Evolutionary conservation across 352 stramenopile species (phyloP).

Genomic region (Nothophytophthora sp.): DNA sequence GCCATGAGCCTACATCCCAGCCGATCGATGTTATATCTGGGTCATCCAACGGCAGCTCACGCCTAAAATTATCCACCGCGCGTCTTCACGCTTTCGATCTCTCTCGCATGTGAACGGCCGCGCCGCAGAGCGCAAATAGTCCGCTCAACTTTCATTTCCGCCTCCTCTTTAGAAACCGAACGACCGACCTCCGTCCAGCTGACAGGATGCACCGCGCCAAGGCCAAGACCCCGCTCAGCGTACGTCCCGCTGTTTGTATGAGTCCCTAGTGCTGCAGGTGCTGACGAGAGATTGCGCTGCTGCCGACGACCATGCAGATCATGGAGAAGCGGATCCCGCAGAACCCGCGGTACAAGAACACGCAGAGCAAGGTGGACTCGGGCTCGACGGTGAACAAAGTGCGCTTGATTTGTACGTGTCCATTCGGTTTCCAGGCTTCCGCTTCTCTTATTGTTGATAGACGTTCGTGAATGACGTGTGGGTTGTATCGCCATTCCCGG

Average conservation of each 20-base stretch:
- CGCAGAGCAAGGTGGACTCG: slow-evolving; percentile 78
- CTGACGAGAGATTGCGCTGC: no score
- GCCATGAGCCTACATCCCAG: no score
- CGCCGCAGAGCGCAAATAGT: slow-evolving; percentile 19
- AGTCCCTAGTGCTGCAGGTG: no score
- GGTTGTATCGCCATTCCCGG: not conserved
- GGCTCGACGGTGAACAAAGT: slow-evolving; percentile 80
- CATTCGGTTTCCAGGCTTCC: not conserved
- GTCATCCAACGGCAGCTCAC: no score
- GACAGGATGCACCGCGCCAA: slow-evolving; percentile 60
- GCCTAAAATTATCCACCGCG: no score
- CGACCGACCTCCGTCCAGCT: not conserved
- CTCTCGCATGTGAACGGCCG: no score
- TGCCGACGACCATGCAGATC: slow-evolving; percentile 37
- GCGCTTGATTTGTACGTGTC: slow-evolving; percentile 64
- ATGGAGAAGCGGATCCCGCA: slow-evolving; percentile 83
- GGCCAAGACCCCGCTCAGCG: slow-evolving; percentile 61
- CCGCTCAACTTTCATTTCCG: slow-evolving; percentile 5
- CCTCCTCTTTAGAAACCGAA: slow-evolving; percentile 1
- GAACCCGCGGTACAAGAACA: slow-evolving; percentile 79
- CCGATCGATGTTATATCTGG: no score
- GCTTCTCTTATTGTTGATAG: not conserved
- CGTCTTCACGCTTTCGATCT: no score
- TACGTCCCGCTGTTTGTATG: slow-evolving; percentile 22
- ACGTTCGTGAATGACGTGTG: no score